phyloP scores from a whole-genome alignment of 371 early-diverging fungal species.

The Circinella umbellata region DNA sequence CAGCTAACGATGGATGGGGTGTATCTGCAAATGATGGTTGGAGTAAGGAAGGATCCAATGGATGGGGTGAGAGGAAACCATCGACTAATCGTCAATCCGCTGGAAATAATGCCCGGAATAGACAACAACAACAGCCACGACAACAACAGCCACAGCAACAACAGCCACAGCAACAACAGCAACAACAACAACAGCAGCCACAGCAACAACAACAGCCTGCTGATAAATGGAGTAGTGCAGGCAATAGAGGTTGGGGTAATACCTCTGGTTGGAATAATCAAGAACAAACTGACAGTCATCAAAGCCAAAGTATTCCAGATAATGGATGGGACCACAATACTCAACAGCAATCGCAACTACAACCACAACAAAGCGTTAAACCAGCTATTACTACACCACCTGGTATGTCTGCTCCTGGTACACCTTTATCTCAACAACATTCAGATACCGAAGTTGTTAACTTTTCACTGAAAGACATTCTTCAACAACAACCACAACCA shows the following conservation, averaged over 20 bases:
- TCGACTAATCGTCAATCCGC: neutral
- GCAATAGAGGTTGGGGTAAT: conserved; percentile 10
- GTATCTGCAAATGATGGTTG: conserved; percentile 1
- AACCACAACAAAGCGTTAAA: neutral
- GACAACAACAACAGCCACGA: neutral
- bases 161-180: conserved; percentile 1
- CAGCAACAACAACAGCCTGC: neutral
- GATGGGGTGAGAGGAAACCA: neutral
- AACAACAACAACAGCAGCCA: too few species aligned
- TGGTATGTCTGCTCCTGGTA: neutral
- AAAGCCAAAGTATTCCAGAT: neutral
- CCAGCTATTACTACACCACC: neutral
- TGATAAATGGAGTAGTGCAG: conserved; percentile 10
- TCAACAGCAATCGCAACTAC: neutral
- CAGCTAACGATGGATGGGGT: neutral
- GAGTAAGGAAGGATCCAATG: neutral
- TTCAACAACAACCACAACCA: conserved; percentile 9
- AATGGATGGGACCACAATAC: conserved; percentile 14
- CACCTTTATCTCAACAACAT: neutral
- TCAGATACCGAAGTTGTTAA: conserved; percentile 14
- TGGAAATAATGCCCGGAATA: neutral
- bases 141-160: too few species aligned
- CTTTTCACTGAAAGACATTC: conserved; percentile 19
- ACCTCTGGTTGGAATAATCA: neutral
- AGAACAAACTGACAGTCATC: conserved; percentile 27